Evolutionary conservation across 75 land plant genomes (phyloP), one percentile per base, ranked within the genome.

Genomic region (Pinus tabuliformis): DNA sequence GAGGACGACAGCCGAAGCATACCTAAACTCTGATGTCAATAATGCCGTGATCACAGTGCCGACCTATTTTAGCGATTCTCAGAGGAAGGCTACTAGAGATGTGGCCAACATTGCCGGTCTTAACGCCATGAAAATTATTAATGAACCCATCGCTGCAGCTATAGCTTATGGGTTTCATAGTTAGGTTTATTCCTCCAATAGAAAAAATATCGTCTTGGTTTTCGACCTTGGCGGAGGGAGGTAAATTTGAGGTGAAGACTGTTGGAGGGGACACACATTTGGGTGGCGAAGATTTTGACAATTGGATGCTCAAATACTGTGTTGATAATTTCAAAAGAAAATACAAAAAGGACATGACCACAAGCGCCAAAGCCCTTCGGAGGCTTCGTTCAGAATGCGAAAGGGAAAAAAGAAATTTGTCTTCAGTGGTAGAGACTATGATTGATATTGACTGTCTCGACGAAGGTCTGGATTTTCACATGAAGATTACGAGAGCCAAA

Each of bases 91-190:
- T 26, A 90, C 92, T 30, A 90, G 88, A 83, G 42, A 68, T 68
- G 71, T 4, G 1, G 71, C 11, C 2, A 3, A 1, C 17, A 68
- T 68, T 28, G 7, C 24, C 0, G 79, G 81, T 3, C 52, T 80
- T 4, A 80, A 75, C 18, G 81, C 75, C 45, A 86, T 90, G 92
- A 75, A 90, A 14, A 88, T 90, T 56, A 90, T 90, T 76, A 90
- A 90, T 61, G 92, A 90, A 81, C 91, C 92, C 1, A 90, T 90
- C 2, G 88, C 92, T 28, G 92, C 92, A 14, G 92, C 92, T 39
- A 88, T 90, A 61, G 92, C 92, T 33, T 90, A 90, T n/a, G n/a
- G n/a, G n/a, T n/a, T n/a, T n/a, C n/a, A 33, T 78, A 65, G n/a
- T n/a, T n/a, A n/a, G n/a, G n/a, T n/a, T n/a, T n/a, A n/a, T n/a